Evolutionary conservation across 2,329 filamentous ascomycete genomes (phyloP).

Genomic region (Xylariaceae sp.): DNA sequence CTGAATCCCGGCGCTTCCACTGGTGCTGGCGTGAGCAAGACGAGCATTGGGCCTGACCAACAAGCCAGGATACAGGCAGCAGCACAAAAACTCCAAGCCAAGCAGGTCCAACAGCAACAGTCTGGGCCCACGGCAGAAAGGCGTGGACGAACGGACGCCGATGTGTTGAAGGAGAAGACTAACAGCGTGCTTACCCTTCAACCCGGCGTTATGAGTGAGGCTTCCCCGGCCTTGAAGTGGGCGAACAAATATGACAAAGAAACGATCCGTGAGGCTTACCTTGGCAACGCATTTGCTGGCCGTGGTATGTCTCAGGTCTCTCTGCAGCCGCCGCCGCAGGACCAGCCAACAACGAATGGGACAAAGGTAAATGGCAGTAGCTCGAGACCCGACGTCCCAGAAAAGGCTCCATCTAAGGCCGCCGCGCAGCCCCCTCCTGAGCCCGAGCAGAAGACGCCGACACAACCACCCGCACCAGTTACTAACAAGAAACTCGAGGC

Average conservation of each 20-base stretch:
- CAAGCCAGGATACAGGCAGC: constrained; percentile 92
- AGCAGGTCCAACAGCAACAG: constrained; percentile 57
- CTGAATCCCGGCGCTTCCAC: constrained; percentile 44
- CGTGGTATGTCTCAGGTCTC: constrained; percentile 60
- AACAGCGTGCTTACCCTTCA: constrained; percentile 89
- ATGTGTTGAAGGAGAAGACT: constrained; percentile 69
- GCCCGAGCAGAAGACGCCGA: constrained; percentile 18
- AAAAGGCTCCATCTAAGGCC: constrained; percentile 42
- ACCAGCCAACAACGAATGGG: constrained; percentile 32
- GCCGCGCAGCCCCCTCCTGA: constrained; percentile 34
- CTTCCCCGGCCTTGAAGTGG: constrained; percentile 95
- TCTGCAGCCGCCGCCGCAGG: constrained; percentile 43
- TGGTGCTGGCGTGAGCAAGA: constrained; percentile 65
- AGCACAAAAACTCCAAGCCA: constrained; percentile 78
- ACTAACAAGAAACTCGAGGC: constrained; percentile 45
- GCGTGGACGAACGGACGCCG: constrained; percentile 59
- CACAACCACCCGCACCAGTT: constrained; percentile 21
- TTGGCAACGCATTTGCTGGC: constrained; percentile 73
- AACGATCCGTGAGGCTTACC: constrained; percentile 80
- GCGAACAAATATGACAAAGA: constrained; percentile 93
- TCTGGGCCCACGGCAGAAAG: constrained; percentile 48
- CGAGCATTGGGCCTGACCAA: constrained; percentile 85
- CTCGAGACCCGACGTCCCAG: constrained; percentile 44
- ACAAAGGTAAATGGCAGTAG: constrained; percentile 37
- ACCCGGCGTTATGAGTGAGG: constrained; percentile 80